A percentile compares a stretch with the other conserved stretches of the same genome.
phyloP scores from a whole-genome alignment of 176 grass and related monocot genomes.

The Puya raimondii region DNA sequence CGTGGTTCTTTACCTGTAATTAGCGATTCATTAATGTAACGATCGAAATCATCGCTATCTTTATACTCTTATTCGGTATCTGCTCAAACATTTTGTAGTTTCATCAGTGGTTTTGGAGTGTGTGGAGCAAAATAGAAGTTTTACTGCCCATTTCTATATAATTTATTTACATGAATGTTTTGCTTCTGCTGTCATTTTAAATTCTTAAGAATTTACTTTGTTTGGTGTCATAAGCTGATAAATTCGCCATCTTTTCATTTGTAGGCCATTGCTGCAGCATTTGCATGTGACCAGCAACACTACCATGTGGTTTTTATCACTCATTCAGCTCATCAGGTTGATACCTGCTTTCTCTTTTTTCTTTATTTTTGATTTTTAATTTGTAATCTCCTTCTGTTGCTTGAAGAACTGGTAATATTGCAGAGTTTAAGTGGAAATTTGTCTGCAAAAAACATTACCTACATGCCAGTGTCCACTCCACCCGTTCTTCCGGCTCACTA shows the following conservation, averaged over 20 bases:
- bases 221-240: too few relatives aligned
- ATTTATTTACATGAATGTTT: too few relatives aligned
- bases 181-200: too few relatives aligned
- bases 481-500: constrained; percentile 49
- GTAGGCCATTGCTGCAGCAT: constrained; percentile 62
- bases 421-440: constrained; percentile 53
- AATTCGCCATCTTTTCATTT: not conserved
- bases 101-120: too few relatives aligned
- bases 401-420: constrained; percentile 10
- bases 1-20: not conserved
- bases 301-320: constrained; percentile 65
- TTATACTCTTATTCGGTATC: too few relatives aligned
- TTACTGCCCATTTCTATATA: too few relatives aligned
- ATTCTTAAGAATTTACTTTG: too few relatives aligned
- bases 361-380: not conserved
- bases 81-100: too few relatives aligned
- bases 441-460: constrained; percentile 47
- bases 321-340: constrained; percentile 70
- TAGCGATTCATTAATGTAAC: too few relatives aligned
- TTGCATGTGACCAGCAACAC: constrained; percentile 46
- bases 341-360: not conserved
- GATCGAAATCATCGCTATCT: too few relatives aligned
- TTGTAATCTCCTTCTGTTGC: not conserved
- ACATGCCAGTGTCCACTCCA: constrained; percentile 49
- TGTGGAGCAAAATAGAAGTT: too few relatives aligned